These are phyloP conservation scores for Cornus suecica DNA, from an alignment of 148 eudicot genomes.

Conservation along the genomic window DNA sequence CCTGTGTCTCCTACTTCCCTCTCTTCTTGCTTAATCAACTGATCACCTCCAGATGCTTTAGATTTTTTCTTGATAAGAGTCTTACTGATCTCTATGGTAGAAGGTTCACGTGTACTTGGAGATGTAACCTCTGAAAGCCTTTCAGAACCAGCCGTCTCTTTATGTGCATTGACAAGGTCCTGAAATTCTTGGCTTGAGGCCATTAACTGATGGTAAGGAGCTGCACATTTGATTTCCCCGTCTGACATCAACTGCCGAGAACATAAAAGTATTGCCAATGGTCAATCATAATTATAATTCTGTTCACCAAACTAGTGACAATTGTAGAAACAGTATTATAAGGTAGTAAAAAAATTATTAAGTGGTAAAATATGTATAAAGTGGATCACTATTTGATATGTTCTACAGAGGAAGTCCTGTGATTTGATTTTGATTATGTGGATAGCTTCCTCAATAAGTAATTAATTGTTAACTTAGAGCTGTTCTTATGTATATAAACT, in stretches of 20 bases:
- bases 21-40: slow-evolving; percentile 72
- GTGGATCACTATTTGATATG: background rate
- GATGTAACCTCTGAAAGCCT: slow-evolving; percentile 30
- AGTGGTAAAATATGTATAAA: background rate
- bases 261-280: background rate
- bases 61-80: slow-evolving; percentile 21
- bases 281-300: background rate
- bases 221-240: slow-evolving; percentile 57
- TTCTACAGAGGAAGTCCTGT: background rate
- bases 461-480: no score
- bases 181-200: slow-evolving; percentile 57
- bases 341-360: no score
- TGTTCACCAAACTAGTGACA: no score
- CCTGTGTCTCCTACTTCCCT: slow-evolving; percentile 71
- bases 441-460: no score
- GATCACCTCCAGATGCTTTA: slow-evolving; percentile 33
- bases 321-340: no score
- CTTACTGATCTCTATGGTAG: slow-evolving; percentile 36
- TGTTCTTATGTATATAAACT: no score
- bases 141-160: slow-evolving; percentile 68
- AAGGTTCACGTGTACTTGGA: slow-evolving; percentile 18
- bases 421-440: no score
- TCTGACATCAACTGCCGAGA: slow-evolving; percentile 64
- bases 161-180: slow-evolving; percentile 69
- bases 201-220: slow-evolving; percentile 50